Percentiles rank a stretch among this genome's conserved stretches.
Conservation (phyloP, 2,329 filamentous ascomycete genomes). For the Fusarium graminum region DNA sequence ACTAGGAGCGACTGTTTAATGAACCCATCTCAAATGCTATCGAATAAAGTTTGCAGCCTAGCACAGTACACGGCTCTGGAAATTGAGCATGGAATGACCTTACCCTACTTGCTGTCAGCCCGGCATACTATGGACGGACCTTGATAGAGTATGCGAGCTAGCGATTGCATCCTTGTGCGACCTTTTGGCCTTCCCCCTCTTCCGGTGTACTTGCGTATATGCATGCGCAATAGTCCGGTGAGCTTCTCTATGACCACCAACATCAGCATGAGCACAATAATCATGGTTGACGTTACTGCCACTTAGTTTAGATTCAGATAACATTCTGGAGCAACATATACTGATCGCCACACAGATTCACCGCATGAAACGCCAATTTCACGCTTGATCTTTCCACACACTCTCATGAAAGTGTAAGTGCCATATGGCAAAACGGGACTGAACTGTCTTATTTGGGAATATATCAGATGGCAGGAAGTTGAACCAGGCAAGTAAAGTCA, state of each 20-base stretch:
- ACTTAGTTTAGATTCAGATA: slow-evolving; percentile 34
- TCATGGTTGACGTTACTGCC: slow-evolving; percentile 37
- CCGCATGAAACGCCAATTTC: slow-evolving; percentile 22
- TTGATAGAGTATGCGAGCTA: slow-evolving; percentile 44
- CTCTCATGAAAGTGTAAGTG: neutral
- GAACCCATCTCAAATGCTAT: slow-evolving; percentile 43
- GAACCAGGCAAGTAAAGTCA: slow-evolving; percentile 25
- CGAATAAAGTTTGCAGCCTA: slow-evolving; percentile 42
- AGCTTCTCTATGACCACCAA: slow-evolving; percentile 29
- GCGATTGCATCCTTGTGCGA: slow-evolving; percentile 34
- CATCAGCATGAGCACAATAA: slow-evolving; percentile 10
- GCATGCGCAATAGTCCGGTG: slow-evolving; percentile 41
- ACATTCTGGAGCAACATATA: slow-evolving; percentile 21
- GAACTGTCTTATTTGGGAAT: slow-evolving; percentile 26
- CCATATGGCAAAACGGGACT: slow-evolving; percentile 19
- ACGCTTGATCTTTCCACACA: slow-evolving; percentile 5
- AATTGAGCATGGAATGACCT: slow-evolving; percentile 41
- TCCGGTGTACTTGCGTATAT: slow-evolving; percentile 44
- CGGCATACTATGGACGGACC: slow-evolving; percentile 26
- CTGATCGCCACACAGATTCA: slow-evolving; percentile 34
- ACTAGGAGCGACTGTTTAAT: slow-evolving; percentile 47
- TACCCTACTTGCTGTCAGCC: slow-evolving; percentile 14
- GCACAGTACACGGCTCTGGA: slow-evolving; percentile 43
- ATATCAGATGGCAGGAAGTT: slow-evolving; percentile 19
- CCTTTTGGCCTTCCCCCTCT: slow-evolving; percentile 41